Conservation (phyloP, 129 eudicot genomes). For the Chrysanthemum lavandulifolium region DNA sequence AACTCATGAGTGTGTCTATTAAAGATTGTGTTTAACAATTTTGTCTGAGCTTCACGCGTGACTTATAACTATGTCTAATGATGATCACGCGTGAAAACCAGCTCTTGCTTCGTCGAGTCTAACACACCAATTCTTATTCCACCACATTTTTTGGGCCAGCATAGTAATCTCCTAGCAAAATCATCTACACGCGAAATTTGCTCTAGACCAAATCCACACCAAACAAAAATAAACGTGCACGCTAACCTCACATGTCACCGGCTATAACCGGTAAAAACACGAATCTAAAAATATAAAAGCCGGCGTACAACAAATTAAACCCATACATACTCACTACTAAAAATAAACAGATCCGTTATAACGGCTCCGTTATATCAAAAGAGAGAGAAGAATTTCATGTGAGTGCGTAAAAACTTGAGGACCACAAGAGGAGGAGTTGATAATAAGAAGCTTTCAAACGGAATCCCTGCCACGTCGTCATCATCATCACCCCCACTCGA, state of each 20-base stretch:
- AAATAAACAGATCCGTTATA: constrained; percentile 29
- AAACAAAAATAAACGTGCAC: constrained; percentile 30
- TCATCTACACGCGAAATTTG: constrained; percentile 23
- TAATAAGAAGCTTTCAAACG: constrained; percentile 47
- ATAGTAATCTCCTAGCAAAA: neutral
- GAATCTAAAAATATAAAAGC: constrained; percentile 17
- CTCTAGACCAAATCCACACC: constrained; percentile 40
- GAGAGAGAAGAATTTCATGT: constrained; percentile 27
- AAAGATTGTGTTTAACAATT: too few relatives aligned
- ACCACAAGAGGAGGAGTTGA: constrained; percentile 26
- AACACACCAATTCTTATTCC: too few relatives aligned
- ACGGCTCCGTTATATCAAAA: constrained; percentile 50
- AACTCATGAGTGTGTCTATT: too few relatives aligned
- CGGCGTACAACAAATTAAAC: constrained; percentile 25
- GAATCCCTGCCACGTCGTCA: constrained; percentile 44
- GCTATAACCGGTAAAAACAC: constrained; percentile 34
- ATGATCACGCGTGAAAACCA: too few relatives aligned
- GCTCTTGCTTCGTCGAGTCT: too few relatives aligned
- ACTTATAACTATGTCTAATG: too few relatives aligned
- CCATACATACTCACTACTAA: neutral
- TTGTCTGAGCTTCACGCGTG: too few relatives aligned
- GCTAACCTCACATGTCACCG: constrained; percentile 23
- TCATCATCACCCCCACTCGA: constrained; percentile 35
- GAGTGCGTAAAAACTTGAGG: constrained; percentile 45
- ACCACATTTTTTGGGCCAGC: neutral